Base-by-base conservation (phyloP, 495 filamentous ascomycete species). In the Rhypophila decipiens region DNA sequence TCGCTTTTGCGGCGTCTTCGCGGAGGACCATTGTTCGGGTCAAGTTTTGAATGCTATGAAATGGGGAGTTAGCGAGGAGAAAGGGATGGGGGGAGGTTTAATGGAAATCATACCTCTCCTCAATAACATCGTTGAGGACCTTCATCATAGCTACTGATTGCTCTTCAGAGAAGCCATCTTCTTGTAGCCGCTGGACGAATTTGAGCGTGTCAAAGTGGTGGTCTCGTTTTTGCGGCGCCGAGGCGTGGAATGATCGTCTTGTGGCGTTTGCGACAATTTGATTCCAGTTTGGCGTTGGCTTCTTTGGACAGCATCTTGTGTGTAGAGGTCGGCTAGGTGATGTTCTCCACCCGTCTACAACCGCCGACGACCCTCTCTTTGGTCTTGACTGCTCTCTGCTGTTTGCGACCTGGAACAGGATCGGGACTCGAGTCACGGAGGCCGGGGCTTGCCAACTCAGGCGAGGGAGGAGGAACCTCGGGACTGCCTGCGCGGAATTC, bases 131-230 rank as follows among this genome's bases (percentile, higher is more conserved):
- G 65, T 89, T 90, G 17, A 99, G 75, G 4, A 97, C 89, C 57
- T 86, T 85, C 93, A 99, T 96, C 87, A 96, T 87, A 18, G 93
- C 93, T 4, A 90, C 88, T 5, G 88, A 80, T 61, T 99, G 93
- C 54, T 93, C 86, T 64, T 97, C 93, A 20, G 87, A 94, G 64
- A 99, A 96, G 1, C 94, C 94, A 60, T 99, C 93, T 49, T 77
- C 77, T 60, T 88, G 79, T 7, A 99, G 77, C 33, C 89, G 81
- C 65, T 95, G 85, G 12, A 97, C 91, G 63, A 97, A 96, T 68
- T 95, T 95, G 45, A 99, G 75, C 1, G 93, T 99, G 68, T 99
- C 93, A 54, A 99, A 99, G 65, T 99, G 93, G 66, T 99, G 93
- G 60, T 96, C 90, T 27, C 84, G 76, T 5, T 61, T 59, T 44